Conservation (phyloP, 2,329 filamentous ascomycete species). For the Colletotrichum tropicicola region DNA sequence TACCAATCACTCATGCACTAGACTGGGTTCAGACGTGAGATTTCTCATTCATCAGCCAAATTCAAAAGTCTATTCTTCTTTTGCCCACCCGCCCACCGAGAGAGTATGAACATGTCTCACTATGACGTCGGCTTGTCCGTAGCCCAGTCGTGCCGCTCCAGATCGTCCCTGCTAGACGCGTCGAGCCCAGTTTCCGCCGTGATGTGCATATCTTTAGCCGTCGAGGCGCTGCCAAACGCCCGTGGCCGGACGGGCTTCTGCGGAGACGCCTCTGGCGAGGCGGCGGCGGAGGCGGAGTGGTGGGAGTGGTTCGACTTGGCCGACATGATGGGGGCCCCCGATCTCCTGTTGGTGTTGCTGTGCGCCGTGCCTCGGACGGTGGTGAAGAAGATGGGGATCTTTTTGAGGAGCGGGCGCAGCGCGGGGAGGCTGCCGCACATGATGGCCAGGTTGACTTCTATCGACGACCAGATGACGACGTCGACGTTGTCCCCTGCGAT, state of each 20-base stretch:
- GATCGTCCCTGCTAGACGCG: not conserved
- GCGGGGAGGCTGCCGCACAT: conserved; percentile 52
- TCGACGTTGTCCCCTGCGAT: conserved; percentile 39
- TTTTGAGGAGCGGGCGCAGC: conserved; percentile 44
- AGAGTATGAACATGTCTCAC: not conserved
- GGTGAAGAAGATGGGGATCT: not conserved
- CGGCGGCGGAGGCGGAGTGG: not conserved
- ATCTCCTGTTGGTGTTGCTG: not conserved
- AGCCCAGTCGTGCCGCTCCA: conserved; percentile 51
- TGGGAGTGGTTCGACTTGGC: not conserved
- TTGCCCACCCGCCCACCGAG: too few species aligned
- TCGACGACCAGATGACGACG: conserved; percentile 40
- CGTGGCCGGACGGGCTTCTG: not conserved
- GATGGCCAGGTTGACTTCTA: conserved; percentile 46
- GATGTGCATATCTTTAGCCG: not conserved
- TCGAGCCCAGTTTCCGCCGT: not conserved
- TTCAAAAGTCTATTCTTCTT: not conserved
- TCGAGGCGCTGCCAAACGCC: not conserved
- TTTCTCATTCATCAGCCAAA: not conserved
- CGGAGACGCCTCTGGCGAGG: not conserved
- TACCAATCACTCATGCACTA: too few species aligned
- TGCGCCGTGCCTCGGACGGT: not conserved
- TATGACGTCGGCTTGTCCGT: not conserved
- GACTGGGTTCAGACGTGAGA: not conserved
- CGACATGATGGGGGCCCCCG: not conserved